These are phyloP conservation scores for Fagopyrum esculentum DNA, from an alignment of 148 eudicot genomes.

Conservation along the genomic window DNA sequence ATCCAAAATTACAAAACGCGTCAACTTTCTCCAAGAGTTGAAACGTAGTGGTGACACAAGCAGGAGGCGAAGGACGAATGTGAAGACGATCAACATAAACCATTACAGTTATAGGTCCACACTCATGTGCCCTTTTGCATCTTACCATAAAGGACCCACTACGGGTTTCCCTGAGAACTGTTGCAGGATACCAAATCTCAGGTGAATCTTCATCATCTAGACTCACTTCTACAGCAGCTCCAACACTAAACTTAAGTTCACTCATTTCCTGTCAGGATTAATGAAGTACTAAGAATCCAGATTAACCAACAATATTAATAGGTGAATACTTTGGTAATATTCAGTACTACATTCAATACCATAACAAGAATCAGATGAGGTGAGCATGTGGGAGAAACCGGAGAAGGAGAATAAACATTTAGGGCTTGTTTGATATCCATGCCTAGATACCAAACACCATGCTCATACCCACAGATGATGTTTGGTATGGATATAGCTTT, in stretches of 20 bases:
- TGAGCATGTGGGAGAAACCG: not conserved
- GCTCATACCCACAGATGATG: too few relatives aligned
- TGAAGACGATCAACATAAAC: constrained; percentile 18
- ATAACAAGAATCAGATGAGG: not conserved
- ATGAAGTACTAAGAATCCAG: constrained; percentile 21
- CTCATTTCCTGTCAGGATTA: constrained; percentile 28
- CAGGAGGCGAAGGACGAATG: constrained; percentile 36
- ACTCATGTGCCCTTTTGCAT: constrained; percentile 21
- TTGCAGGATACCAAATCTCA: constrained; percentile 24
- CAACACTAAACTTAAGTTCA: constrained; percentile 21
- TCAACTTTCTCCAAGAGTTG: constrained; percentile 41
- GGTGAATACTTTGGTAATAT: constrained; percentile 13
- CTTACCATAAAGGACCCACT: constrained; percentile 28
- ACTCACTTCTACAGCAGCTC: constrained; percentile 37
- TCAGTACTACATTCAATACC: not conserved
- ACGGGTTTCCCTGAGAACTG: constrained; percentile 14
- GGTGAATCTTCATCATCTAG: constrained; percentile 26
- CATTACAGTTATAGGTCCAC: constrained; percentile 18
- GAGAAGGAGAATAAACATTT: not conserved
- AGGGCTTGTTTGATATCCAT: not conserved
- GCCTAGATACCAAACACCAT: too few relatives aligned
- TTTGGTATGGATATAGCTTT: too few relatives aligned
- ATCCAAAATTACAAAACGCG: constrained; percentile 34
- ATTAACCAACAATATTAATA: constrained; percentile 26
- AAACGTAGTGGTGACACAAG: constrained; percentile 18